Conservation (phyloP, 495 filamentous ascomycete species). For the Daldinia bambusicola region DNA sequence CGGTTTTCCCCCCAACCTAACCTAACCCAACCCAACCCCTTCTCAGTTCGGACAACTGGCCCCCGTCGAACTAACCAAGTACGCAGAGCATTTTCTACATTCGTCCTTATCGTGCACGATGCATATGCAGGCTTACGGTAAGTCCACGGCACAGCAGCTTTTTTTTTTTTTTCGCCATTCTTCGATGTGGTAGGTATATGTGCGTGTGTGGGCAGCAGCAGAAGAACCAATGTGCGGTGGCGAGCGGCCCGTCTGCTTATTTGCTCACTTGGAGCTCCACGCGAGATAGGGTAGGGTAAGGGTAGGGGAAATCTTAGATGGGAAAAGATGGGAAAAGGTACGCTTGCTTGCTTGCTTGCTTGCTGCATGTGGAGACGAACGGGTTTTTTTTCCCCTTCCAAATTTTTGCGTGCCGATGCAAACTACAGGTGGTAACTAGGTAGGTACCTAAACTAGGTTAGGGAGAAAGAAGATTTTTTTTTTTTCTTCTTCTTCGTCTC, state of each 20-base stretch:
- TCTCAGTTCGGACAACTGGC: conserved; percentile 21
- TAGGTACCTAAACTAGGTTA: background rate
- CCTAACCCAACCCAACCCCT: conserved; percentile 28
- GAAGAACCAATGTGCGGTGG: background rate
- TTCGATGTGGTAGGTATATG: no score
- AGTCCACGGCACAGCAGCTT: conserved; percentile 1
- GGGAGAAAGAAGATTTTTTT: background rate
- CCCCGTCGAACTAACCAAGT: conserved; percentile 34
- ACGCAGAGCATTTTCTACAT: conserved; percentile 6
- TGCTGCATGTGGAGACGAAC: background rate
- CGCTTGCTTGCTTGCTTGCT: background rate
- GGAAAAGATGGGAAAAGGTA: background rate
- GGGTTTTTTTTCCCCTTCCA: background rate
- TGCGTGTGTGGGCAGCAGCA: background rate
- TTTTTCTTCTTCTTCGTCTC: no score
- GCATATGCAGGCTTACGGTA: background rate
- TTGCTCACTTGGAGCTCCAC: background rate
- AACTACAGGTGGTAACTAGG: background rate
- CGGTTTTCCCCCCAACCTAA: conserved; percentile 12
- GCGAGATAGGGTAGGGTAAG: no score
- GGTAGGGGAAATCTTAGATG: background rate
- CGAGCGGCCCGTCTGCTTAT: background rate
- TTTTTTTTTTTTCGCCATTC: no score
- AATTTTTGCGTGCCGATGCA: background rate
- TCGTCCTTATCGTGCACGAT: conserved; percentile 25